Percentiles rank a stretch among this genome's conserved stretches.
Conservation (phyloP, 2,329 filamentous ascomycete species). For the Scleromitrula shiraiana region DNA sequence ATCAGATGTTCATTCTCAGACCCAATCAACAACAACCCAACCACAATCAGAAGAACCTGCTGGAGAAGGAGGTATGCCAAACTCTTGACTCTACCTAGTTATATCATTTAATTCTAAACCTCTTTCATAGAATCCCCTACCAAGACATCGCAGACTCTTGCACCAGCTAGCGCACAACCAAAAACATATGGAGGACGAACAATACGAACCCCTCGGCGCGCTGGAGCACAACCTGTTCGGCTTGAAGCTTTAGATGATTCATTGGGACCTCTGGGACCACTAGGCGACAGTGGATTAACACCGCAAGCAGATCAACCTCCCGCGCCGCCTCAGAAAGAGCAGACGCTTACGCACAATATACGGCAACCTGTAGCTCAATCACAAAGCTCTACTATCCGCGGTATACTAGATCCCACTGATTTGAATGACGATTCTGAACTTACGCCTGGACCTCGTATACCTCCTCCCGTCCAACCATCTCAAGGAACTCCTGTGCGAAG, state of each 20-base stretch:
- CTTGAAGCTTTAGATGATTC: slow-evolving; percentile 70
- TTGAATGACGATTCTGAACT: slow-evolving; percentile 57
- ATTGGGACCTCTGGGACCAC: slow-evolving; percentile 66
- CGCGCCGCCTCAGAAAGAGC: slow-evolving; percentile 61
- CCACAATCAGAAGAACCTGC: slow-evolving; percentile 23
- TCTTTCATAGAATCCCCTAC: slow-evolving; percentile 16
- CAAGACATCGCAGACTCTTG: slow-evolving; percentile 12
- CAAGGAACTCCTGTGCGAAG: slow-evolving; percentile 43
- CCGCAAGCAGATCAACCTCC: slow-evolving; percentile 49
- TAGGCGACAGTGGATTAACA: slow-evolving; percentile 40
- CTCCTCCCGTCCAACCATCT: slow-evolving; percentile 55
- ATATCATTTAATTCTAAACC: slow-evolving; percentile 7
- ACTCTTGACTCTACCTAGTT: background rate
- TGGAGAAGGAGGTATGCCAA: slow-evolving; percentile 12
- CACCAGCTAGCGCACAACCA: slow-evolving; percentile 3
- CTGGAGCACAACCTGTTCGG: slow-evolving; percentile 68
- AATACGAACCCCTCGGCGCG: slow-evolving; percentile 40
- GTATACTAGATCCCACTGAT: slow-evolving; percentile 57
- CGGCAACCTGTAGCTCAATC: slow-evolving; percentile 35
- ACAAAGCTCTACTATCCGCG: slow-evolving; percentile 37
- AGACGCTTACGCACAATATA: slow-evolving; percentile 51
- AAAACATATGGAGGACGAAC: slow-evolving; percentile 23
- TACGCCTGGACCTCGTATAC: slow-evolving; percentile 49
- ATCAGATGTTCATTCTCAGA: slow-evolving; percentile 36
- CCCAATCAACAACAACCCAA: slow-evolving; percentile 25